phyloP scores from a whole-genome alignment of 345 rosid genomes.

The Murraya paniculata region DNA sequence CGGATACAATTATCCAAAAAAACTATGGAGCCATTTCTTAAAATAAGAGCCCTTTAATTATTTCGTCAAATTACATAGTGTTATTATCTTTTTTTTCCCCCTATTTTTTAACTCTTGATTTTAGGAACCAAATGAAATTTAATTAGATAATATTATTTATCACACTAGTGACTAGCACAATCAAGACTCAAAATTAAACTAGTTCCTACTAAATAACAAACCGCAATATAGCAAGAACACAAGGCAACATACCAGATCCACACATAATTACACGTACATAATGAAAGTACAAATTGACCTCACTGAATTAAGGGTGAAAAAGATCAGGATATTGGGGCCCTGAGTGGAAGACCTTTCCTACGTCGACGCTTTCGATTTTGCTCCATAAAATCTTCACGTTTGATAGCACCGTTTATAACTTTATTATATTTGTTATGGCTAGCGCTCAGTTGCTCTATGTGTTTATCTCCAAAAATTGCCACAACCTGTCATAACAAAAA shows the following conservation, averaged over 20 bases:
- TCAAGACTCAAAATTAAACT: not conserved
- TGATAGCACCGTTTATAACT: not conserved
- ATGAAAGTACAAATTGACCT: not conserved
- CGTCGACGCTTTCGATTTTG: conserved; percentile 10
- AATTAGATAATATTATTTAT: no score
- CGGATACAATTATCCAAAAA: no score
- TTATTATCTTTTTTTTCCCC: no score
- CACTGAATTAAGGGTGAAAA: not conserved
- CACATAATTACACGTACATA: not conserved
- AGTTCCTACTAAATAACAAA: not conserved
- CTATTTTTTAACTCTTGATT: no score
- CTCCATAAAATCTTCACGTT: conserved; percentile 4
- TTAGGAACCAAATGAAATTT: not conserved
- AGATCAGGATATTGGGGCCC: conserved; percentile 24
- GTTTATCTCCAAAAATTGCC: conserved; percentile 12
- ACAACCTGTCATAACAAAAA: conserved; percentile 13
- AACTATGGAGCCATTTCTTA: no score
- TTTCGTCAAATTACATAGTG: no score
- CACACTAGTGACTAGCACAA: not conserved
- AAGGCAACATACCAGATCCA: not conserved
- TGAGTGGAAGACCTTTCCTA: conserved; percentile 29
- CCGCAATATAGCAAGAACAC: not conserved
- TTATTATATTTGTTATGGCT: not conserved
- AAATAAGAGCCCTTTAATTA: no score
- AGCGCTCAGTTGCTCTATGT: not conserved